Base-by-base conservation (phyloP, 1,139 yeast genomes). In the Wickerhamiella infanticola region DNA sequence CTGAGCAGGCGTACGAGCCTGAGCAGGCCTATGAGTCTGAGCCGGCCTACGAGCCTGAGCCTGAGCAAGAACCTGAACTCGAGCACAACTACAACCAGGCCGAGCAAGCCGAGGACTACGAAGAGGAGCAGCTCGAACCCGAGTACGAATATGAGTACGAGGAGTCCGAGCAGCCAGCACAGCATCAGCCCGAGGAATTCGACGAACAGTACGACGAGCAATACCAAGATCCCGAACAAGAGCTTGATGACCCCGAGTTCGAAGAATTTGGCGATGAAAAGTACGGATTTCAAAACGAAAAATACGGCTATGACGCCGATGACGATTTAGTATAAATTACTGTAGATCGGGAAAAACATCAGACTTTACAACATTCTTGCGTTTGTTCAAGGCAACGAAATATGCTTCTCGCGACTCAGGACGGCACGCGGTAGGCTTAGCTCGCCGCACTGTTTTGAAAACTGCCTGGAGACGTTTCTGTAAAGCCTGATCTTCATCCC, bases 351-450 rank as follows among this genome's bases (percentile, higher is more conserved):
- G 27, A 38, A 50, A 50, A 3, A 48, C 50, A 18, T 27, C 35
- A 5, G 31, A 41, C 4, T 40, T 39, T 13, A 33, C 31, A 9
- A 31, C 29, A 24, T 39, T 45, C 1, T 38, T 33, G 24, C 46
- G 45, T 43, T 53, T 54, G 23, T 46, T 40, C 29, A 33, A 59
- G 42, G 88, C 83, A 3, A 90, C 72, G 56, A 83, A 79, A 59
- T 81, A 85, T 49, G 77, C 64, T 58, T 86, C 96, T 41, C 70
- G 72, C 1, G 82, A 76, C 51, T 74, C 82, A 9, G 64, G 58
- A 39, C 86, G 63, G 24, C 80, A 73, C 0, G 86, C 77, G 3
- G 61, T 65, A 0, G 84, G 86, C 55, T 76, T 79, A 52, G 66
- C 74, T 42, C 78, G 65, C 8, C 62, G 59, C 0, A 85, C 94